phyloP scores from a whole-genome alignment of 2,329 filamentous ascomycete species.

The Cordyceps farinosa region DNA sequence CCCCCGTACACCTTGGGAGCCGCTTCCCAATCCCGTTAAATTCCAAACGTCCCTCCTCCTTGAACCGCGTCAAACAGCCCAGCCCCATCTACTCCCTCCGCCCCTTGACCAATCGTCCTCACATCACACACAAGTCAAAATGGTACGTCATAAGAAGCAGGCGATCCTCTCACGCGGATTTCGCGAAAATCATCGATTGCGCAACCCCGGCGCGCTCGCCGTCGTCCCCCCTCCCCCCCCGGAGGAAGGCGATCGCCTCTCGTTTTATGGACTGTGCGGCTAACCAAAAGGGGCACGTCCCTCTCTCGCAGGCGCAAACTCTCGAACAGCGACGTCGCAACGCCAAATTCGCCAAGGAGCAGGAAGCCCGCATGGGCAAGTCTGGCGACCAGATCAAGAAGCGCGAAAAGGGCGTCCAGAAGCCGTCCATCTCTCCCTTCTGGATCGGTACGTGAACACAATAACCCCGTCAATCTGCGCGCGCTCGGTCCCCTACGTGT shows the following conservation, averaged over 20 bases:
- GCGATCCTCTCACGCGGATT: neutral
- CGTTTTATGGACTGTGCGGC: neutral
- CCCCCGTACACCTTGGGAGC: neutral
- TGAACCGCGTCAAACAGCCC: neutral
- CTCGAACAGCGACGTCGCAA: conserved; percentile 79
- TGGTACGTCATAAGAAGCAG: neutral
- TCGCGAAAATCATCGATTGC: neutral
- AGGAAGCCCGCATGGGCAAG: conserved; percentile 73
- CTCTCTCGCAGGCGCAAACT: conserved; percentile 65
- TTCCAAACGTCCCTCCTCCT: conserved; percentile 1
- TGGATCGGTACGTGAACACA: conserved; percentile 54
- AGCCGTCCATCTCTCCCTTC: conserved; percentile 61
- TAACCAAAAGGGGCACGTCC: neutral
- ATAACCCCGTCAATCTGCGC: neutral
- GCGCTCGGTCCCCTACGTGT: neutral
- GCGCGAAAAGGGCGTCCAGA: conserved; percentile 47
- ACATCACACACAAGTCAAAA: neutral
- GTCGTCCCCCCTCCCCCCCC: no score
- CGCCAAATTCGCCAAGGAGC: conserved; percentile 70
- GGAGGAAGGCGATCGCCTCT: neutral
- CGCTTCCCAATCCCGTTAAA: neutral
- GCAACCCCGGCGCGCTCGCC: neutral
- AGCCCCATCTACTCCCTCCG: neutral
- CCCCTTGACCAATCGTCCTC: neutral
- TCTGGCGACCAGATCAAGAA: conserved; percentile 62